Evolutionary conservation across 148 eudicot species (phyloP).

Genomic region (Heliosperma pusillum): DNA sequence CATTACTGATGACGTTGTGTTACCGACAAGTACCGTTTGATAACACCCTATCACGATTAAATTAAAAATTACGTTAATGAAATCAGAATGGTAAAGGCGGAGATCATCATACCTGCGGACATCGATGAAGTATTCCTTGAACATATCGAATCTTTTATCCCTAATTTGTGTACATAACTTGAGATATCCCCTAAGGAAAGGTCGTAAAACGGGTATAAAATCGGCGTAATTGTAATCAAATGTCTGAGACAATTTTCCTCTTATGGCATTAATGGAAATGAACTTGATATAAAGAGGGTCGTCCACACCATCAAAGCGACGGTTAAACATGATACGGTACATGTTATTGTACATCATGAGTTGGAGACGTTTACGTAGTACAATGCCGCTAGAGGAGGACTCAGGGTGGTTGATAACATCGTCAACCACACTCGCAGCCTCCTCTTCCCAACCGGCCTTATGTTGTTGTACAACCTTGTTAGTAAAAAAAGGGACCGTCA

Average conservation of each 20-base stretch:
- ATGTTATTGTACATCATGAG: slow-evolving; percentile 85
- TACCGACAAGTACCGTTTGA: too few species aligned
- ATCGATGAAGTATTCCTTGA: slow-evolving; percentile 73
- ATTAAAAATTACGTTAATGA: too few species aligned
- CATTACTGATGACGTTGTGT: too few species aligned
- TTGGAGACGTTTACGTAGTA: slow-evolving; percentile 56
- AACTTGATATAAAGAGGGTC: slow-evolving; percentile 63
- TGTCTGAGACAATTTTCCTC: slow-evolving; percentile 75
- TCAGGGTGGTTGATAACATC: slow-evolving; percentile 60
- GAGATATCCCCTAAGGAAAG: slow-evolving; percentile 67
- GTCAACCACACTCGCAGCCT: slow-evolving; percentile 66
- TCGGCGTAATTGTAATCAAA: slow-evolving; percentile 86
- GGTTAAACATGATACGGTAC: slow-evolving; percentile 75
- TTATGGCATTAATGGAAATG: slow-evolving; percentile 65
- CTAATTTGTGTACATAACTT: slow-evolving; percentile 63
- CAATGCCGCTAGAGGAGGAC: slow-evolving; percentile 49
- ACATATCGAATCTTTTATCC: slow-evolving; percentile 62
- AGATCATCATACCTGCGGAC: slow-evolving; percentile 56
- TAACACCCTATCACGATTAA: too few species aligned
- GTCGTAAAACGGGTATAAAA: slow-evolving; percentile 77
- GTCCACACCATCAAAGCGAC: slow-evolving; percentile 57
- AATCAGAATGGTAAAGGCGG: not conserved
- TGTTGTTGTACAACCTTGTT: slow-evolving; percentile 81
- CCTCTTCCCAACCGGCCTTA: slow-evolving; percentile 66
- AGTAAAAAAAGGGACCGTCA: slow-evolving; percentile 80